Evolutionary conservation across 108 stramenopile species (phyloP), one percentile per base, ranked within the genome.

Genomic region (Heterococcus sp.): DNA sequence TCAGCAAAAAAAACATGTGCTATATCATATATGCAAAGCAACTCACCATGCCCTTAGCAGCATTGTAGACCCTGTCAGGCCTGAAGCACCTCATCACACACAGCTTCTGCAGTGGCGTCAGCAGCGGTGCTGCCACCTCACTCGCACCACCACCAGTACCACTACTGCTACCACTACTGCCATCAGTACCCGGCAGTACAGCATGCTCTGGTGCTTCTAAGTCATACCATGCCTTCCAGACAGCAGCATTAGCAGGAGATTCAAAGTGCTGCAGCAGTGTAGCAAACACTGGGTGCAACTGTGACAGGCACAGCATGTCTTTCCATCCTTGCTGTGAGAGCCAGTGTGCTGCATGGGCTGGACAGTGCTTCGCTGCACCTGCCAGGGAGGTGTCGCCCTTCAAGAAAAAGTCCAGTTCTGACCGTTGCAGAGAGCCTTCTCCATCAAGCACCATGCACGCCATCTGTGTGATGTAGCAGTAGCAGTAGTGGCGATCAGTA

Each of bases 11-110:
- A n/a, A n/a, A n/a, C n/a, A n/a, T n/a, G n/a, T n/a, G n/a, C n/a
- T n/a, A n/a, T n/a, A n/a, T n/a, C n/a, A n/a, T n/a, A n/a, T n/a
- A n/a, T n/a, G n/a, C n/a, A n/a, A n/a, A n/a, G n/a, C n/a, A n/a
- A 58, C 46, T 83, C 32, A 91, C 90, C 66, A 90, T 89, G 34
- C 85, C 38, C 74, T 89, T 89, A 1, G 89, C 91, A 21, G 87
- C 90, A 76, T 91, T 91, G 87, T 91, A 91, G 32, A 90, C 90
- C 2, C 91, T 77, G 68, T 91, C 91, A 2, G 89, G 87, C 2
- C 91, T 78, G 82, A 91, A 89, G 58, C 88, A 89, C 5, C 91
- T 75, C 32, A 81, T 87, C 28, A 91, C 66, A 31, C 84, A 73
- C 1, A 91, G 87, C 37, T 63, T 68, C 73, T 91, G 89, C 66